Percentiles rank a stretch among this genome's conserved stretches.
Conservation (phyloP, 2,329 filamentous ascomycete genomes). For the Paraphaeosphaeria sporulosa region DNA sequence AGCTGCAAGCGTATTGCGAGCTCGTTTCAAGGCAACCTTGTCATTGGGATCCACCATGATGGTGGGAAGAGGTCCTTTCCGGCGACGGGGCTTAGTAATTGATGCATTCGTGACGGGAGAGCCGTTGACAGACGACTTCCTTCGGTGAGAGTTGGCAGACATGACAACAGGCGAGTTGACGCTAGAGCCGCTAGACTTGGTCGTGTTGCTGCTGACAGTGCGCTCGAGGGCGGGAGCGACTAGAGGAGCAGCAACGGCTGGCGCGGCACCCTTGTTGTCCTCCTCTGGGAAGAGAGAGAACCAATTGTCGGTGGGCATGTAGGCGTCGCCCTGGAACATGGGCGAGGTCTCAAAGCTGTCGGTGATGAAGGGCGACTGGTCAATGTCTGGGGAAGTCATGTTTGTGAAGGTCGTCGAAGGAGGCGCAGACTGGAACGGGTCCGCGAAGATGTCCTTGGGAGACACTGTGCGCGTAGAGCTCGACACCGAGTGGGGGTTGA, state of each 20-base stretch:
- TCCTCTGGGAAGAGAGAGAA: slow-evolving; percentile 74
- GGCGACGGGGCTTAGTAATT: slow-evolving; percentile 72
- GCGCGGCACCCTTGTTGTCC: slow-evolving; percentile 39
- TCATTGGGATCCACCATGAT: slow-evolving; percentile 80
- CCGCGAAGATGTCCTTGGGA: slow-evolving; percentile 79
- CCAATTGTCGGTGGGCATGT: slow-evolving; percentile 70
- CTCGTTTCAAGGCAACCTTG: slow-evolving; percentile 85
- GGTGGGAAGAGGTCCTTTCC: slow-evolving; percentile 80
- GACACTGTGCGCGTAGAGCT: slow-evolving; percentile 71
- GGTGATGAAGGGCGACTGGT: slow-evolving; percentile 76
- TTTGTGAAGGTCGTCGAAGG: slow-evolving; percentile 84
- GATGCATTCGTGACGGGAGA: slow-evolving; percentile 73
- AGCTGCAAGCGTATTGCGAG: slow-evolving; percentile 90
- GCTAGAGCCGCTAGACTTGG: slow-evolving; percentile 45
- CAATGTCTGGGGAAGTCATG: slow-evolving; percentile 80
- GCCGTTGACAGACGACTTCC: slow-evolving; percentile 52
- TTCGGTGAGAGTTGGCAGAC: slow-evolving; percentile 43
- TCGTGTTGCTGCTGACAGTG: slow-evolving; percentile 48
- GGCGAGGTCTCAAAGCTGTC: slow-evolving; percentile 82
- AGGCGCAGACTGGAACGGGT: slow-evolving; percentile 76
- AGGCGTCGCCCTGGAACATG: slow-evolving; percentile 67
- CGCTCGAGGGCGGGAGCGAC: slow-evolving; percentile 50
- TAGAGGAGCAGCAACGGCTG: slow-evolving; percentile 28
- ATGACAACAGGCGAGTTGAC: slow-evolving; percentile 47
- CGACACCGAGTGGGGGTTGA: slow-evolving; percentile 52